Base-by-base conservation (phyloP, 805 yeast species). In the Priceomyces castillae region DNA sequence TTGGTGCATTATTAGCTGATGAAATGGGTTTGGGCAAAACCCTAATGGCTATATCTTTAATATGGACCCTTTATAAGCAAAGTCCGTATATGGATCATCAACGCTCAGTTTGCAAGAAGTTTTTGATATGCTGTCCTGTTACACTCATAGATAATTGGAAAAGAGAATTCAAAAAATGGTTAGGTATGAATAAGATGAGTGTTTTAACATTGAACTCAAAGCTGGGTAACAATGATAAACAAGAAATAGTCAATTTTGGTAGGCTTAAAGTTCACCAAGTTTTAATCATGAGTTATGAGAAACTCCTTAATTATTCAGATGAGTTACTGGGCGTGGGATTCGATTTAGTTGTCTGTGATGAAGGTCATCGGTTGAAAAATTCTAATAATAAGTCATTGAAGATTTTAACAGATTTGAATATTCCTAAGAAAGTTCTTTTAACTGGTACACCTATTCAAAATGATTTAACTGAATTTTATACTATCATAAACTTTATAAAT, bases 391-490 rank as follows among this genome's bases (percentile, higher is more conserved):
- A 88, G 60, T 80, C 86, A 0, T 67, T 89, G 40, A 81, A 80
- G 46, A 79, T 82, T 0, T 66, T 92, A 41, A 78, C 76, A 33
- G 49, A 46, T 3, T 62, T 90, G 14, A 66, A 80, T 34, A 73
- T 84, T 3, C 69, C 69, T 6, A 77, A 72, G 34, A 79, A 84
- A 47, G 67, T 92, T 2, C 56, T 92, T 4, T 66, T 94, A 5
- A 80, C 96, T 0, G 99, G 97, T 0, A 89, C 97, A 0, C 97
- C 96, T 0, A 88, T 94, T 28, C 99, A 94, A 58, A 94, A 94
- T 63, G 96, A 94, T 60, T 73, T 94, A 38, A 67, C 67, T 2
- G 99, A 94, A 58, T 92, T 87, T 59, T 88, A 71, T 62, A 82
- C 85, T 7, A 80, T 94, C 53, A 78, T 84, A 5, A 85, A 89